Evolutionary conservation across 768 basidiomycete species (phyloP).

Genomic region (Tricholoma sp.): DNA sequence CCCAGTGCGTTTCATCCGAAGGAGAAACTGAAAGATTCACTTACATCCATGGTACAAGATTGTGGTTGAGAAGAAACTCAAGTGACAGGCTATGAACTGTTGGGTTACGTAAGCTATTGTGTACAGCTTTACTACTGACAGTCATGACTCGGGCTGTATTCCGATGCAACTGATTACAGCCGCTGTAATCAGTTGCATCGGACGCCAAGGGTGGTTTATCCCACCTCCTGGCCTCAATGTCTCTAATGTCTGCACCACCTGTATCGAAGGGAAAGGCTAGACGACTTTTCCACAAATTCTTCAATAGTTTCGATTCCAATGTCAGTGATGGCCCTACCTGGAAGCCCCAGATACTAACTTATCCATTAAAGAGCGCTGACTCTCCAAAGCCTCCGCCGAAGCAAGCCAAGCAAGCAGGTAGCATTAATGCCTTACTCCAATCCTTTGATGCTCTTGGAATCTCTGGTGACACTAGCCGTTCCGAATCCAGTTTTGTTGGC

Average conservation of each 20-base stretch:
- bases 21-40: background rate
- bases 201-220: background rate
- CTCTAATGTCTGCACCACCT: constrained; percentile 7
- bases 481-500: constrained; percentile 36
- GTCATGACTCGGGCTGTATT: background rate
- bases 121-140: background rate
- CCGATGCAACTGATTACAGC: too few species aligned
- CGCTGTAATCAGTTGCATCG: background rate
- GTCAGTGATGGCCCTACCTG: background rate
- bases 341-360: background rate
- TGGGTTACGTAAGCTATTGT: background rate
- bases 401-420: constrained; percentile 1
- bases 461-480: constrained; percentile 2
- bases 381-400: constrained; percentile 14
- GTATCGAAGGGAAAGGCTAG: constrained; percentile 10
- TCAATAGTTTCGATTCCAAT: constrained; percentile 15
- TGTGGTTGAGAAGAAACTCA: too few species aligned
- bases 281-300: constrained; percentile 16
- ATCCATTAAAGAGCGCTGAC: background rate
- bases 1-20: constrained; percentile 57
- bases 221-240: background rate
- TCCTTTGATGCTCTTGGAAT: constrained; percentile 25
- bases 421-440: constrained; percentile 12
- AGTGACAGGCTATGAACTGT: background rate
- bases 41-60: background rate